A percentile compares a stretch with the other conserved stretches of the same genome.
These are phyloP conservation scores for Vitis riparia DNA, from an alignment of 164 flowering plant species.

Conservation along the genomic window DNA sequence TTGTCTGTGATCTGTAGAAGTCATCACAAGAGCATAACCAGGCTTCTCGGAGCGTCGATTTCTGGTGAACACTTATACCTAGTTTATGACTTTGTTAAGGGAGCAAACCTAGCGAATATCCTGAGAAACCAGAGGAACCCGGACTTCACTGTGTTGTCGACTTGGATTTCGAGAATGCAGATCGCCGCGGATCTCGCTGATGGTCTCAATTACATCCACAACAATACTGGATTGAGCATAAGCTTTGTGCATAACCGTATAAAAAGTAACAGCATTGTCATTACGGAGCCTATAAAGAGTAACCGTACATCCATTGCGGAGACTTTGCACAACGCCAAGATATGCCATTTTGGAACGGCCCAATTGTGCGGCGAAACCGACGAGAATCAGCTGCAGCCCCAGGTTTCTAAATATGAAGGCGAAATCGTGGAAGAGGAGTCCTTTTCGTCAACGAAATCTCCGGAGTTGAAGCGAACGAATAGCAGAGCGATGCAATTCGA, in stretches of 20 bases:
- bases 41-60: conserved; percentile 51
- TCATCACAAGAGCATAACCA: conserved; percentile 45
- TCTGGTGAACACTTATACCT: conserved; percentile 48
- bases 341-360: conserved; percentile 69
- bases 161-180: conserved; percentile 56
- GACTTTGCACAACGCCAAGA: conserved; percentile 34
- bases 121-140: conserved; percentile 48
- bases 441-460: neutral
- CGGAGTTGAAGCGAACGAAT: conserved; percentile 9
- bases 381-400: conserved; percentile 3
- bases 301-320: conserved; percentile 45
- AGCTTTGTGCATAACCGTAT: conserved; percentile 54
- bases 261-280: conserved; percentile 45
- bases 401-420: neutral
- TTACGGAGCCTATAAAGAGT: conserved; percentile 55
- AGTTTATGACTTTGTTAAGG: conserved; percentile 49
- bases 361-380: conserved; percentile 60
- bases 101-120: conserved; percentile 42
- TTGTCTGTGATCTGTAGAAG: conserved; percentile 49
- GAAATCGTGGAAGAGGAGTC: conserved; percentile 3
- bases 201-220: conserved; percentile 63
- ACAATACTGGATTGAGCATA: conserved; percentile 33
- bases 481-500: conserved; percentile 38
- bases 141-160: conserved; percentile 46
- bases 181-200: conserved; percentile 59